Base-by-base conservation (phyloP, 2,329 filamentous ascomycete genomes). In the Talaromyces sp. region DNA sequence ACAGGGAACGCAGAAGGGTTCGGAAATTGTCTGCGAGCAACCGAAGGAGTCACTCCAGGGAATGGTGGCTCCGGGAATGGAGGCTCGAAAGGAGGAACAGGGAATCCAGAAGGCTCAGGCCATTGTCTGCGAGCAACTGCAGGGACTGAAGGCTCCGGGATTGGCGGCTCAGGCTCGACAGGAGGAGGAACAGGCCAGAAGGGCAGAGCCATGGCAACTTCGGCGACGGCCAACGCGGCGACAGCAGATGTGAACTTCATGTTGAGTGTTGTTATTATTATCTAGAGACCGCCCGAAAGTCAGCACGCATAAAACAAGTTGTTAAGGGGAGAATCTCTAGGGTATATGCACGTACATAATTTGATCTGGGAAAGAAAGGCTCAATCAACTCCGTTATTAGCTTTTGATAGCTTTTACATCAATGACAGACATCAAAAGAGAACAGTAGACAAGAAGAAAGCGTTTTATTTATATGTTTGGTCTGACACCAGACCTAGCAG, bases 231-330 rank as follows among this genome's bases (percentile, higher is more conserved):
- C 7, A 58, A 53, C 27, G 52, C 56, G 38, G 60, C 43, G 57
- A 27, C 60, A 24, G 56, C 52, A 59, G 60, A 61, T 46, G 54
- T 56, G 46, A 61, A 56, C 46, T 59, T 61, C 60, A 61, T 61
- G 9, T 57, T 61, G 35, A 21, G 35, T 48, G 12, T 26, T 50
- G 12, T 50, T 27, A 52, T 29, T 29, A 46, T 46, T 46, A 24
- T 46, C 43, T 46, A 24, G 11, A 24, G 43, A 7, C 11, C 24
- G 12, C 11, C 21, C 1, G 9, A 46, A 46, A 12, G 43, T 46
- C n/a, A 46, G 43, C 19, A 38, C 14, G n/a, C 8, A 19, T 24
- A 46, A 46, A 24, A 46, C 1, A 11, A 46, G 9, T 21, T 19
- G n/a, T 10, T 46, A 8, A 21, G 11, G 14, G 14, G 19, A 46